Evolutionary conservation across 371 early-diverging fungal genomes (phyloP).

Genomic region (Lichtheimia corymbifera): DNA sequence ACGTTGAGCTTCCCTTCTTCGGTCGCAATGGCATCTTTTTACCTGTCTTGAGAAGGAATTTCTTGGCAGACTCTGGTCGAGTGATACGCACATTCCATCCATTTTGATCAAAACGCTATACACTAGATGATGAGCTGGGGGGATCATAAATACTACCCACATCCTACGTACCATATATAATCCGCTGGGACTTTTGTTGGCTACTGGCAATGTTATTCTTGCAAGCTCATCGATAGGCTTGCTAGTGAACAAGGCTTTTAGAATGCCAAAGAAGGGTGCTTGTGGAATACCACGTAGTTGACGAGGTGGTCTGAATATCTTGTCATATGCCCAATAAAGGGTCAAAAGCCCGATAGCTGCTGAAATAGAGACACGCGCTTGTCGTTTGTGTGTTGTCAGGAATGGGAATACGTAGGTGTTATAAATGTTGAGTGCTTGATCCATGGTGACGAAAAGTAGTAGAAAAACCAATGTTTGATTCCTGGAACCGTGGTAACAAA

Average conservation of each 20-base stretch:
- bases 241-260: constrained; percentile 1
- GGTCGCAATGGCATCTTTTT: background rate
- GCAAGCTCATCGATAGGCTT: background rate
- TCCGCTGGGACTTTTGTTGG: background rate
- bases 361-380: background rate
- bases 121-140: background rate
- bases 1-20: background rate
- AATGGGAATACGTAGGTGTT: too few species aligned
- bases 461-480: too few species aligned
- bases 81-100: constrained; percentile 14
- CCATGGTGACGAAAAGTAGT: too few species aligned
- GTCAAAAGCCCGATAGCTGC: background rate
- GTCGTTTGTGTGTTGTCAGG: too few species aligned
- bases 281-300: constrained; percentile 13
- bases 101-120: background rate
- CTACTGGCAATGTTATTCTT: background rate
- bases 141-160: background rate
- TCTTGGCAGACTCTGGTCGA: constrained; percentile 15
- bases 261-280: background rate
- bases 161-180: constrained; percentile 2
- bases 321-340: constrained; percentile 10
- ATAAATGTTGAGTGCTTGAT: too few species aligned
- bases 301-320: constrained; percentile 7
- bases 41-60: constrained; percentile 21
- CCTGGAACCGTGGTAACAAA: too few species aligned